Percentiles rank a stretch among this genome's conserved stretches.
Evolutionary conservation across 352 stramenopile species (phyloP).

Genomic region (Phytopythium ostracodes): DNA sequence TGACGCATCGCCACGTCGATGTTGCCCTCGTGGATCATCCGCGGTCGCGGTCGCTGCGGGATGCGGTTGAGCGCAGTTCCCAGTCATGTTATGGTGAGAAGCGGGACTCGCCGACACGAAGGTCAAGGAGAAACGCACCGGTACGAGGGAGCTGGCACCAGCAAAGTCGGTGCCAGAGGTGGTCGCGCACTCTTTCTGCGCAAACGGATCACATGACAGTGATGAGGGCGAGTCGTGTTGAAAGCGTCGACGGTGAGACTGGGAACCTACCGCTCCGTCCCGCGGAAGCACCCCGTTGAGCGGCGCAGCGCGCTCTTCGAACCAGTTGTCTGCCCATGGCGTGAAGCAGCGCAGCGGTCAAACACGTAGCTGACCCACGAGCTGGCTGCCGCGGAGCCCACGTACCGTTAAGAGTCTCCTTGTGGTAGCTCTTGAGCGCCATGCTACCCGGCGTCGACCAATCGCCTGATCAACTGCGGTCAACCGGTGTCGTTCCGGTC

Average conservation of each 20-base stretch:
- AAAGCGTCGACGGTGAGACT: neutral
- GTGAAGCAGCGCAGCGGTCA: neutral
- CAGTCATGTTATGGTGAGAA: constrained; percentile 2
- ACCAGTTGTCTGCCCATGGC: constrained; percentile 68
- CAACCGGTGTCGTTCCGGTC: neutral
- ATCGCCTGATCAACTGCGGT: too few species aligned
- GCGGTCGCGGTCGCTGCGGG: constrained; percentile 28
- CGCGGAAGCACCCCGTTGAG: constrained; percentile 65
- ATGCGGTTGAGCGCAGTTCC: neutral
- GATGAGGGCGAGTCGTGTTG: neutral
- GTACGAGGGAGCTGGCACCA: constrained; percentile 23
- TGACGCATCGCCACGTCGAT: constrained; percentile 52
- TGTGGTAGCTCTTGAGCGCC: constrained; percentile 80
- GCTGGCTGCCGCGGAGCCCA: neutral
- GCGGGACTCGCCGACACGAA: neutral
- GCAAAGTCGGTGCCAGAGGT: constrained; percentile 48
- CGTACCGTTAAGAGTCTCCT: constrained; percentile 68
- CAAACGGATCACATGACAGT: neutral
- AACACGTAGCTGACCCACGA: too few species aligned
- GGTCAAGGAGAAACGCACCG: constrained; percentile 18
- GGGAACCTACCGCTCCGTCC: constrained; percentile 40
- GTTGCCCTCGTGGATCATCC: constrained; percentile 63
- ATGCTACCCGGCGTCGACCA: too few species aligned
- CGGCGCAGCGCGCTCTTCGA: constrained; percentile 58
- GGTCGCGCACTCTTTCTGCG: constrained; percentile 64